These are phyloP conservation scores for Picocystis salinarum DNA, from an alignment of 139 green algal genomes.

Conservation along the genomic window DNA sequence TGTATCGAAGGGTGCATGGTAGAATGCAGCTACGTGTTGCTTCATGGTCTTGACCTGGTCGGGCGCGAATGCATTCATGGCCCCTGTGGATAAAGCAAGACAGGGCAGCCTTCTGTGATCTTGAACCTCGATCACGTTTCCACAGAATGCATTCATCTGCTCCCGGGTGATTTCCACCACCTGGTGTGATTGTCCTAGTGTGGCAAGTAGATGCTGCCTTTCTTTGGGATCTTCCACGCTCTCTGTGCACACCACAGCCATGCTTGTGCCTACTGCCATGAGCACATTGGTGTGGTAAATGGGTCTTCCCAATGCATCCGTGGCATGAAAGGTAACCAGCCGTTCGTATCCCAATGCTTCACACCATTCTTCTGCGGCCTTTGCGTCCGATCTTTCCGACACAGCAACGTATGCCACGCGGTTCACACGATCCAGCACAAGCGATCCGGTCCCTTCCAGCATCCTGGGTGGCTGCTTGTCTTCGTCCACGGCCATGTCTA, in stretches of 20 bases:
- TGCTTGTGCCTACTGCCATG: constrained; percentile 74
- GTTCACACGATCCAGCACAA: constrained; percentile 77
- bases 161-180: constrained; percentile 67
- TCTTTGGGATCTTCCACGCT: constrained; percentile 44
- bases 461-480: constrained; percentile 5
- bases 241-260: constrained; percentile 78
- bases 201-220: constrained; percentile 36
- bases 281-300: constrained; percentile 97
- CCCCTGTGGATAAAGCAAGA: constrained; percentile 64
- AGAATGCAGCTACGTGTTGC: constrained; percentile 48
- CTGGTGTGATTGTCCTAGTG: constrained; percentile 29
- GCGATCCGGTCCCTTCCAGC: constrained; percentile 51
- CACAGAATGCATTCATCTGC: constrained; percentile 76
- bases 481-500: constrained; percentile 47
- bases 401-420: constrained; percentile 72
- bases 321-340: constrained; percentile 45
- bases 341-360: constrained; percentile 14
- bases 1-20: constrained; percentile 74
- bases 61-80: constrained; percentile 66
- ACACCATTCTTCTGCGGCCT: constrained; percentile 39
- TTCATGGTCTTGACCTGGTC: constrained; percentile 44
- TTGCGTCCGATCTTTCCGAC: constrained; percentile 51
- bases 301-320: constrained; percentile 23
- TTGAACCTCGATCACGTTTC: constrained; percentile 82
- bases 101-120: constrained; percentile 56